A percentile compares a stretch with the other conserved stretches of the same genome.
Conservation (phyloP, 2,329 filamentous ascomycete genomes). For the Fusarium nelsonii region DNA sequence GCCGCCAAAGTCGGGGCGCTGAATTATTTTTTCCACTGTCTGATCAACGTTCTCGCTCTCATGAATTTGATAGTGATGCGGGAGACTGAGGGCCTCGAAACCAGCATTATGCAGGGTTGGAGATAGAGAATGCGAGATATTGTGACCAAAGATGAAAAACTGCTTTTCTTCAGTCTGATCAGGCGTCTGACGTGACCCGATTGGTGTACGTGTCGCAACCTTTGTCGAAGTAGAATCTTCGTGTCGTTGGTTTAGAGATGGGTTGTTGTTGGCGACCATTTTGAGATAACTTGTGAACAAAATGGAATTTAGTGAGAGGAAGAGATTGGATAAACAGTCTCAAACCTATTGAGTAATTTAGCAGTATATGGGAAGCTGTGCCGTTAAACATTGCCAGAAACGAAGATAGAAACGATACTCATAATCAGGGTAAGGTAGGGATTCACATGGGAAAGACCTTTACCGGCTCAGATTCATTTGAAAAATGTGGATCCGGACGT, state of each 20-base stretch:
- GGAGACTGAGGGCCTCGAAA: neutral
- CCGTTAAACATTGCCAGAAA: no score
- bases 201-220: accelerated
- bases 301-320: accelerated
- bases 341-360: no score
- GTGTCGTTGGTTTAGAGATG: accelerated
- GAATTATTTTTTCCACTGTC: neutral
- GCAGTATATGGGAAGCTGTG: no score
- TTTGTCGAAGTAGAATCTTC: accelerated
- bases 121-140: conserved; percentile 13
- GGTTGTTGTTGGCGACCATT: neutral
- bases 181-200: accelerated
- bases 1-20: neutral
- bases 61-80: conserved; percentile 15
- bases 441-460: conserved; percentile 11
- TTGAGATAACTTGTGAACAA: accelerated
- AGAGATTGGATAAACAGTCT: no score
- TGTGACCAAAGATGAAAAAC: conserved; percentile 19
- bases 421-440: neutral
- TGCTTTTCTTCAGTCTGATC: neutral
- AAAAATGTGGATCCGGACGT: neutral
- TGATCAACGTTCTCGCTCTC: conserved; percentile 16
- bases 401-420: no score
- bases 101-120: conserved; percentile 8
- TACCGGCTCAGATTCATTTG: neutral